These are phyloP conservation scores for Ceratobasidium sp. DNA, from an alignment of 1,284 basidiomycete species.

Conservation along the genomic window DNA sequence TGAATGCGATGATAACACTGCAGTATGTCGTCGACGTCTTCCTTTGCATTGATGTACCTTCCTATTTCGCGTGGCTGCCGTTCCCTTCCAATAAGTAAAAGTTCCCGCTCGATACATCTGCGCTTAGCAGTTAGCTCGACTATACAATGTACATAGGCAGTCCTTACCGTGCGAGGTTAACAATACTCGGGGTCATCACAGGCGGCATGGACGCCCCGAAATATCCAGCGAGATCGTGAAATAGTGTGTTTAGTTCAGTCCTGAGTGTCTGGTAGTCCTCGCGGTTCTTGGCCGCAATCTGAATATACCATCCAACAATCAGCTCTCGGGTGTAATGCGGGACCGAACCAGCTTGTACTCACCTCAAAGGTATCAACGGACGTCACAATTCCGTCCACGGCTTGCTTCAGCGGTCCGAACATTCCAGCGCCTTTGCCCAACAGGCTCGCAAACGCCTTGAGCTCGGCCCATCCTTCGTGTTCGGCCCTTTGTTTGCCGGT, in stretches of 20 bases:
- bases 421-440: not conserved
- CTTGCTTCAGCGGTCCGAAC: not conserved
- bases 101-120: not conserved
- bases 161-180: not conserved
- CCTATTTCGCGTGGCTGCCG: not conserved
- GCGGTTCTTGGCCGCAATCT: not conserved
- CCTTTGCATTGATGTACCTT: not conserved
- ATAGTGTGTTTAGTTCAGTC: not conserved
- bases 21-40: not conserved
- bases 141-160: not conserved
- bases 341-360: not conserved
- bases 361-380: conserved; percentile 11
- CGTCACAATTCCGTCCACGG: not conserved
- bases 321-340: not conserved
- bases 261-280: not conserved
- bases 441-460: not conserved
- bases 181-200: not conserved
- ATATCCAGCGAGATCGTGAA: not conserved
- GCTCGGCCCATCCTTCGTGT: not conserved
- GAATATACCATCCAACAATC: not conserved
- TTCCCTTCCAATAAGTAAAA: not conserved
- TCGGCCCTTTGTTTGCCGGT: not conserved
- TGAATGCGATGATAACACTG: conserved; percentile 11
- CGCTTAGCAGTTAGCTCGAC: no score
- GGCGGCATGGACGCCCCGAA: not conserved